A percentile compares a stretch with the other conserved stretches of the same genome.
Evolutionary conservation across 225 moss, liverwort and hornwort species (phyloP).

Genomic region (Polytrichum formosum): DNA sequence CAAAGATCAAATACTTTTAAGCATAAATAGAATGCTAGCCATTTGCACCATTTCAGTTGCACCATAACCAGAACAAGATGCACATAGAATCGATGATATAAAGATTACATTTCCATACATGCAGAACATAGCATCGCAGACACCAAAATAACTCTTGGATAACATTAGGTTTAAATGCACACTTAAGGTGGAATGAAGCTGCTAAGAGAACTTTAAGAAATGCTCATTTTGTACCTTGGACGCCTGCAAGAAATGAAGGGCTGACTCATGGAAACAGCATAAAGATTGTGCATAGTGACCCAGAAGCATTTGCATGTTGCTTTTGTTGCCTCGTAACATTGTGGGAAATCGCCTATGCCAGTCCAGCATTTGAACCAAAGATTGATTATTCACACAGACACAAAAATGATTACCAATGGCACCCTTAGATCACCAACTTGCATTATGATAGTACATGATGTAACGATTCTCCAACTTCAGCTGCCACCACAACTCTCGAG

Average conservation of each 20-base stretch:
- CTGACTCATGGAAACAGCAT: slow-evolving; percentile 76
- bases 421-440: background rate
- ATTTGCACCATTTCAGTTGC: too few relatives aligned
- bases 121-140: too few relatives aligned
- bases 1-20: too few relatives aligned
- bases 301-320: slow-evolving; percentile 81
- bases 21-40: too few relatives aligned
- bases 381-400: slow-evolving; percentile 35
- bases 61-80: too few relatives aligned
- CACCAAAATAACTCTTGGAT: too few relatives aligned
- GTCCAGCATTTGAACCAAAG: slow-evolving; percentile 75
- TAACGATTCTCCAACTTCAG: too few relatives aligned
- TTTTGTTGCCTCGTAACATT: slow-evolving; percentile 71
- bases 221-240: slow-evolving; percentile 45
- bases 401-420: slow-evolving; percentile 14
- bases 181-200: background rate
- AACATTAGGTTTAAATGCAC: too few relatives aligned
- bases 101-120: too few relatives aligned
- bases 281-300: slow-evolving; percentile 91
- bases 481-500: too few relatives aligned
- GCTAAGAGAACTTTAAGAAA: background rate
- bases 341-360: slow-evolving; percentile 74
- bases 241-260: slow-evolving; percentile 74
- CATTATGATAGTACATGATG: too few relatives aligned
- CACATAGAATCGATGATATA: too few relatives aligned